Conservation (phyloP, 129 eudicot species). For the Ambrosia trifida region DNA sequence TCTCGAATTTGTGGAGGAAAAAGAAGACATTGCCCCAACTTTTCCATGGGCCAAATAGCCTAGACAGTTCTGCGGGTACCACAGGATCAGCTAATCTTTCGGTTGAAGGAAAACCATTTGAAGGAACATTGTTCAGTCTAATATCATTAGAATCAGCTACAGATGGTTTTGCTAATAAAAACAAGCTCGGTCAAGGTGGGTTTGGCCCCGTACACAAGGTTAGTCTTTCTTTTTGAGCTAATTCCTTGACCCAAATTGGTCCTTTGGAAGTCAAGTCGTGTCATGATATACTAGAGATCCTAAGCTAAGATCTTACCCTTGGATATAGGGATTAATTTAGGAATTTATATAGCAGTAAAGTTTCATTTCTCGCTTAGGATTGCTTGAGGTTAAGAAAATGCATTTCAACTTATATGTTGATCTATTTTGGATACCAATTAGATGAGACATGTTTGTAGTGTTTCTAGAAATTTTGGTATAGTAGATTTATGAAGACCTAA, state of each 20-base stretch:
- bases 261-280: too few relatives aligned
- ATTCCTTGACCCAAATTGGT: neutral
- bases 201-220: constrained; percentile 69
- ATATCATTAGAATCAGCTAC: constrained; percentile 46
- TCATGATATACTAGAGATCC: too few relatives aligned
- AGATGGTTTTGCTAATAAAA: constrained; percentile 43
- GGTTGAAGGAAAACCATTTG: constrained; percentile 34
- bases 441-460: neutral
- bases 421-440: neutral
- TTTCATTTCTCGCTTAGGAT: too few relatives aligned
- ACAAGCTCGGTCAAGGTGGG: constrained; percentile 74
- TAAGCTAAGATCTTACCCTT: too few relatives aligned
- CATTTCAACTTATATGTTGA: too few relatives aligned
- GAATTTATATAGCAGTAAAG: too few relatives aligned
- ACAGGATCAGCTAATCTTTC: constrained; percentile 32
- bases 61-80: constrained; percentile 34
- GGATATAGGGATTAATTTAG: too few relatives aligned
- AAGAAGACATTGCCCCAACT: constrained; percentile 10
- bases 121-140: constrained; percentile 39
- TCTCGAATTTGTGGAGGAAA: constrained; percentile 10
- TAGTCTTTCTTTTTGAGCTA: neutral
- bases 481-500: neutral
- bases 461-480: neutral
- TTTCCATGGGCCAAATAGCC: constrained; percentile 25
- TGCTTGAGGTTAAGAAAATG: too few relatives aligned